Evolutionary conservation across 108 stramenopile genomes (phyloP).

Genomic region (Nannochloropsis granulata): DNA sequence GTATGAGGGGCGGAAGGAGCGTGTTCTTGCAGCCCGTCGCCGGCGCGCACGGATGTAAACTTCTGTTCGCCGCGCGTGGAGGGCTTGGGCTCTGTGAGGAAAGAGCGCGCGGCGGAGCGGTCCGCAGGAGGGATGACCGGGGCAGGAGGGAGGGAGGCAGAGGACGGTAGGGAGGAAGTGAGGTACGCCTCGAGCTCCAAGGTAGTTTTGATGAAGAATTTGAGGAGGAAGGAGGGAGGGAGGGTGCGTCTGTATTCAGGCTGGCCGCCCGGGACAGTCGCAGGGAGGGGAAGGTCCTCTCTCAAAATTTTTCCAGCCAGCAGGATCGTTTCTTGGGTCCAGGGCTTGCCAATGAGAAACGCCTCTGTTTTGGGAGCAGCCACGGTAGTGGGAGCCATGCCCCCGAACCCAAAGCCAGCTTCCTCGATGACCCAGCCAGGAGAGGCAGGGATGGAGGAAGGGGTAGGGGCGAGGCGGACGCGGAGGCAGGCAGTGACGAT

Average conservation of each 20-base stretch:
- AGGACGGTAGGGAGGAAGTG: conserved; percentile 26
- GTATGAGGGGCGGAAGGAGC: conserved; percentile 9
- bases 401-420: conserved; percentile 65
- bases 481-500: conserved; percentile 82
- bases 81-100: conserved; percentile 61
- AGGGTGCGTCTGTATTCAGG: conserved; percentile 67
- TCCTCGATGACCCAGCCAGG: conserved; percentile 46
- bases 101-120: conserved; percentile 42
- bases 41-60: conserved; percentile 23
- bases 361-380: conserved; percentile 52
- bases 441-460: not conserved
- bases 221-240: conserved; percentile 68
- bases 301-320: conserved; percentile 47
- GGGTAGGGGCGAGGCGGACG: conserved; percentile 42
- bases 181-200: not conserved
- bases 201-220: conserved; percentile 47
- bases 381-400: conserved; percentile 75
- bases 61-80: conserved; percentile 53
- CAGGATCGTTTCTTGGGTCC: conserved; percentile 49
- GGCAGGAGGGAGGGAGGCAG: conserved; percentile 17
- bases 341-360: conserved; percentile 5
- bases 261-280: conserved; percentile 73
- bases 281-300: conserved; percentile 58
- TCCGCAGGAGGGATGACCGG: conserved; percentile 26
- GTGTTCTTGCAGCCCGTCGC: conserved; percentile 20